phyloP scores from a whole-genome alignment of 345 rosid species.

The Salix koriyanagi region DNA sequence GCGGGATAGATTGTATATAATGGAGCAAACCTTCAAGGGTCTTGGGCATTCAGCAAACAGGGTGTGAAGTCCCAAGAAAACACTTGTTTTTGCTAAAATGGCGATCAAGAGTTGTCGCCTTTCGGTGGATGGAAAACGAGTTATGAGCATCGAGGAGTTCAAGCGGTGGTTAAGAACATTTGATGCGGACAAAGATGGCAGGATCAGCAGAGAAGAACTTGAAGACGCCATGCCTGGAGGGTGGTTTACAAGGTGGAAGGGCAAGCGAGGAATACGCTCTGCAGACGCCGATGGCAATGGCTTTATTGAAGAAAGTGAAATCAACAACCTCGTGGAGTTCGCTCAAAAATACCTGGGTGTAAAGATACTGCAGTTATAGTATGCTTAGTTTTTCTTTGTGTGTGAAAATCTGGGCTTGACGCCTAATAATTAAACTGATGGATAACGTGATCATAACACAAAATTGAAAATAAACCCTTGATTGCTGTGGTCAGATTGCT shows the following conservation, averaged over 20 bases:
- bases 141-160: slow-evolving; percentile 10
- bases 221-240: slow-evolving; percentile 2
- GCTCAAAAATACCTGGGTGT: slow-evolving; percentile 5
- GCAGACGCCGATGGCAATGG: slow-evolving; percentile 14
- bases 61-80: not conserved
- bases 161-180: not conserved
- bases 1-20: not conserved
- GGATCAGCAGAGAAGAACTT: slow-evolving; percentile 3
- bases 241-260: slow-evolving; percentile 8
- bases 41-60: not conserved
- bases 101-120: not conserved
- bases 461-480: no score
- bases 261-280: not conserved
- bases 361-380: not conserved
- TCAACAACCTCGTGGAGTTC: not conserved
- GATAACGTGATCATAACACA: no score
- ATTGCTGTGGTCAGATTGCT: no score
- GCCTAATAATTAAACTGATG: no score
- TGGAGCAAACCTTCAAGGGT: not conserved
- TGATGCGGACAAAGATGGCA: not conserved
- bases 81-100: not conserved
- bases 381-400: no score
- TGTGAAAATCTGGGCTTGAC: no score
- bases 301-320: not conserved
- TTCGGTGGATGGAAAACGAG: not conserved